Evolutionary conservation across 1,284 basidiomycete genomes (phyloP).

Genomic region (Pascua sp.): DNA sequence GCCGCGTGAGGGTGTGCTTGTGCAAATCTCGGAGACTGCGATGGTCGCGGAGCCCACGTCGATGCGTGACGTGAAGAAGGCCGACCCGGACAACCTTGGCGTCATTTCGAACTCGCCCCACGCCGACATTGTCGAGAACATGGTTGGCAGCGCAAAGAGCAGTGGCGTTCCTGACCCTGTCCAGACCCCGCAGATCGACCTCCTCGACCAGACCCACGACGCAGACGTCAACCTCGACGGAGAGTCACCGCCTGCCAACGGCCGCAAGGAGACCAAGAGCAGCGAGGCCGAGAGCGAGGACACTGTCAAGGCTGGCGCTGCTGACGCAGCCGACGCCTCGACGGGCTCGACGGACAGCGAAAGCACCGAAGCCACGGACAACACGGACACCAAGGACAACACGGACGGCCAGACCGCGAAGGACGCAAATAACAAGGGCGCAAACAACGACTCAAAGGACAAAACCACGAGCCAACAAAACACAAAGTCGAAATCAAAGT

Average conservation of each 20-base stretch:
- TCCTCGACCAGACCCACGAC: background rate
- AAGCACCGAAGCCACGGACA: background rate
- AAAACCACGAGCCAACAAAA: background rate
- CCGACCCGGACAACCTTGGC: background rate
- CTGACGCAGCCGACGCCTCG: background rate
- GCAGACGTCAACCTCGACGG: too few relatives aligned
- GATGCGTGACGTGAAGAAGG: background rate
- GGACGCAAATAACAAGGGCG: conserved; percentile 1
- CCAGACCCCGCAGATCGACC: background rate
- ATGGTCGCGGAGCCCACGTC: conserved; percentile 2
- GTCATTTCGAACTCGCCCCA: background rate
- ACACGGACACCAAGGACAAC: background rate
- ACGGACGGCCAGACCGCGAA: background rate
- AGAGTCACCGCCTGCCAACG: too few relatives aligned
- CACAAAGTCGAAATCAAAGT: background rate
- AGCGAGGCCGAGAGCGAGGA: background rate
- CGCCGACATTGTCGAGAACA: background rate
- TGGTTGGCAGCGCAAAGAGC: too few relatives aligned
- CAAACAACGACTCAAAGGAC: background rate
- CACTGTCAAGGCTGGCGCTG: background rate
- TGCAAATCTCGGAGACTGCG: conserved; percentile 3
- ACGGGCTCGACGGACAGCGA: background rate
- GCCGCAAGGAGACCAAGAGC: too few relatives aligned
- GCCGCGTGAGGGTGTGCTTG: conserved; percentile 11
- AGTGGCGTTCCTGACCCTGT: background rate